Evolutionary conservation across 306 rosid species (phyloP).

Genomic region (Hylodesmum podocarpum): DNA sequence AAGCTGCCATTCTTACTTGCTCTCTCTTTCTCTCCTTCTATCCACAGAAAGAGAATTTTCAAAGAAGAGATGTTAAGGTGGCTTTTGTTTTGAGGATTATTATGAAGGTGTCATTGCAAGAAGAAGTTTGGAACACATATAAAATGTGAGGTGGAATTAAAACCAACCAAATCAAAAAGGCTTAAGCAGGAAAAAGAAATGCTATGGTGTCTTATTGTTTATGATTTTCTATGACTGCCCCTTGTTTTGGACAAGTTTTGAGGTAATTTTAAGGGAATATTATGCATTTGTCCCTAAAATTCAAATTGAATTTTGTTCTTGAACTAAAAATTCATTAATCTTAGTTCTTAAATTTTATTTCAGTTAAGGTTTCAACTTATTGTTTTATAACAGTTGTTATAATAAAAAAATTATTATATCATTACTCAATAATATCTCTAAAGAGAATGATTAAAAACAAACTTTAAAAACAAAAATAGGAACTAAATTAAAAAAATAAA

Average conservation of each 20-base stretch:
- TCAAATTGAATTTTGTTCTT: too few relatives aligned
- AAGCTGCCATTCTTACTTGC: conserved; percentile 63
- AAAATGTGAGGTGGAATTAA: conserved; percentile 46
- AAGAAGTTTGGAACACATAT: conserved; percentile 44
- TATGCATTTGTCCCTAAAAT: too few relatives aligned
- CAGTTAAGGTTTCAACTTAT: too few relatives aligned
- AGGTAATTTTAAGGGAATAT: conserved; percentile 28
- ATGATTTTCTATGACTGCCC: conserved; percentile 61
- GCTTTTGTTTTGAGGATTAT: conserved; percentile 35
- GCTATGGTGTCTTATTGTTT: conserved; percentile 33
- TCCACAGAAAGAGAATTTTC: conserved; percentile 29
- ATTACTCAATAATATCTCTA: too few relatives aligned
- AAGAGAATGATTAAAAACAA: too few relatives aligned
- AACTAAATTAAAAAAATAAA: too few relatives aligned
- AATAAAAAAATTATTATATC: too few relatives aligned
- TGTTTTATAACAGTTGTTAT: too few relatives aligned
- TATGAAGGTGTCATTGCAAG: conserved; percentile 39
- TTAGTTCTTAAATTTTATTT: too few relatives aligned
- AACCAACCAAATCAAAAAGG: conserved; percentile 44
- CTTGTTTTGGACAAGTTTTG: conserved; percentile 50
- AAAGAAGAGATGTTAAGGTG: conserved; percentile 37
- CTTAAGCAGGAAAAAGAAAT: conserved; percentile 35
- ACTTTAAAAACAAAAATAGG: too few relatives aligned
- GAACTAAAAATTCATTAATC: too few relatives aligned
- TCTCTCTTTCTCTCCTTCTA: conserved; percentile 3